Evolutionary conservation across 352 stramenopile genomes (phyloP), one percentile per base, ranked within the genome.

Genomic region (Globisporangium paddicum): DNA sequence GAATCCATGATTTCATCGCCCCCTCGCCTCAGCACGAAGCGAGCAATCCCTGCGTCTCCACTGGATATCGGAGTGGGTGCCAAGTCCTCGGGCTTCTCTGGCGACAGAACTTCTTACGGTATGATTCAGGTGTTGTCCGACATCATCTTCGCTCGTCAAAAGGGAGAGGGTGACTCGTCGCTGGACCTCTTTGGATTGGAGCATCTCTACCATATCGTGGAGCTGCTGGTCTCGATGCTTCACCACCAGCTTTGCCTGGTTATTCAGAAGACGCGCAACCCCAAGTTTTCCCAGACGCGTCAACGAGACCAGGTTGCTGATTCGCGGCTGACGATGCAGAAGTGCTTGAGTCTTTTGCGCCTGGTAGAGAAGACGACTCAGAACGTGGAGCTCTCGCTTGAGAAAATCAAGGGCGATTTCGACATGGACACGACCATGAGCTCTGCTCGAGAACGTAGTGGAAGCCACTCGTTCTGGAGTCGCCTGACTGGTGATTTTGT

Each of bases 1-100:
- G 76, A 88, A 35, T 90, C 78, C 11, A 90, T 88, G 78, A 86
- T 88, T 28, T 78, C 76, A 10, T 85, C 80, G 2, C 78, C 74
- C 50, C 67, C 67, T 51, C 64, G 71, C 5, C 66, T 63, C 25
- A 62, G 34, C 38, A 62, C 34, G 23, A 66, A 28, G 56, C 58
- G 21, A 55, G 55, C 16, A 62, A 56, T 66, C 9, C 62, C 61
- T 10, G 50, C 57, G n/a, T 66, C 56, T 38, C 58, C 58, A 3
- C 41, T 67, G 21, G 55, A 61, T 37, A 16, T 56, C 32, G 37
- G 38, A 38, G 21, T 30, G n/a, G 49, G 47, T 60, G 55, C 50
- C 16, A 60, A 52, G n/a, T 48, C 68, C 21, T 87, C 77, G 16
- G 71, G 69, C 13, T 88, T 90, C 58, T 73, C 62, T n/a, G 80